These are phyloP conservation scores for Helianthus tuberosus DNA, from an alignment of 129 eudicot species.

Conservation along the genomic window DNA sequence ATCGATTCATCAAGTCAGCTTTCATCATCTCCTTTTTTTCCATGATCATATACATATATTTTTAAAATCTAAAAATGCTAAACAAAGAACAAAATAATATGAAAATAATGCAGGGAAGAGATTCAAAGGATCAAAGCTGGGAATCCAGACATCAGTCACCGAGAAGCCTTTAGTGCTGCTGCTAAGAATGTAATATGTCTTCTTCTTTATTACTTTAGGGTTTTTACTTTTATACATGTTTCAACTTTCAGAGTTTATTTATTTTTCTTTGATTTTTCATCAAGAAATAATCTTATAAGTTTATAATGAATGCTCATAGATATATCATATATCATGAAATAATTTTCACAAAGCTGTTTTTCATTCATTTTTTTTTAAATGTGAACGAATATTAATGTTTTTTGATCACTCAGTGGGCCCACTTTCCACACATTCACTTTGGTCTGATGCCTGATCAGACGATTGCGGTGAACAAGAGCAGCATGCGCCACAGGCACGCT, in stretches of 20 bases:
- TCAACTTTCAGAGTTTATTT: background rate
- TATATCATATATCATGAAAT: no score
- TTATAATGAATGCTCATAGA: no score
- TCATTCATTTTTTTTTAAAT: background rate
- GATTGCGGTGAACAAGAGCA: slow-evolving; percentile 47
- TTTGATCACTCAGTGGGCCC: slow-evolving; percentile 63
- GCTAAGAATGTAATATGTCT: slow-evolving; percentile 63
- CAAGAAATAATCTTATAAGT: no score
- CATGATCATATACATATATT: no score
- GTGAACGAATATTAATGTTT: background rate
- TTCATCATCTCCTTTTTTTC: slow-evolving; percentile 16
- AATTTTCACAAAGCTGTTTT: background rate
- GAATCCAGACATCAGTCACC: slow-evolving; percentile 80
- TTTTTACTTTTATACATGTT: background rate
- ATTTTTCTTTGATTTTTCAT: background rate
- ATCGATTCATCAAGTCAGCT: slow-evolving; percentile 87
- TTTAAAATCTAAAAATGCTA: background rate
- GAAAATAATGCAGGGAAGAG: slow-evolving; percentile 57
- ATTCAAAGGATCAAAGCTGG: slow-evolving; percentile 81
- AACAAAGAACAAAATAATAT: background rate
- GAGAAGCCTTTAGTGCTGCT: slow-evolving; percentile 85
- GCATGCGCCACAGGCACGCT: slow-evolving; percentile 61
- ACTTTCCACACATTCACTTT: slow-evolving; percentile 83
- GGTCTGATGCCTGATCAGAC: slow-evolving; percentile 68
- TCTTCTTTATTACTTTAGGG: background rate